Conservation (phyloP, 768 basidiomycete species). For the Guyanaporus albipodus region DNA sequence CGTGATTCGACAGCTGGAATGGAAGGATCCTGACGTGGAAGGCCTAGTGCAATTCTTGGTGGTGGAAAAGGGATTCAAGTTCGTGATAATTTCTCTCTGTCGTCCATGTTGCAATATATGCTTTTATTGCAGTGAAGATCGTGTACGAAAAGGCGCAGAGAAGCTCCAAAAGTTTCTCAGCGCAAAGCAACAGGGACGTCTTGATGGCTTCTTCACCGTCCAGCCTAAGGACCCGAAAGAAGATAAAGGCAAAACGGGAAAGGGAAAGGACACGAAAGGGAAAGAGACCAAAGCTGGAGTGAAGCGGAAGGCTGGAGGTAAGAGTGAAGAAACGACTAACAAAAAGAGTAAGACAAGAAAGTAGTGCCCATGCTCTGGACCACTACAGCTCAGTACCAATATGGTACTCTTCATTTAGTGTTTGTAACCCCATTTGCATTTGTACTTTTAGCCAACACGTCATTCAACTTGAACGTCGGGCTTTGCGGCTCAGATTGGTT, state of each 20-base stretch:
- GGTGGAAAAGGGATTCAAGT: slow-evolving; percentile 97
- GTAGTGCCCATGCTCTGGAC: slow-evolving; percentile 12
- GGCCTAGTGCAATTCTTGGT: slow-evolving; percentile 93
- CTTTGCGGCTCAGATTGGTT: too few species aligned
- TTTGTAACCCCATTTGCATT: slow-evolving; percentile 7
- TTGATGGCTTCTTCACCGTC: slow-evolving; percentile 92
- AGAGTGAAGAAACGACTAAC: slow-evolving; percentile 27
- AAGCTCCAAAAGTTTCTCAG: slow-evolving; percentile 84
- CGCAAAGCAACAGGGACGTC: slow-evolving; percentile 91
- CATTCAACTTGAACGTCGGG: too few species aligned
- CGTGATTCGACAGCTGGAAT: slow-evolving; percentile 64
- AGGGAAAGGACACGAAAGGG: slow-evolving; percentile 20
- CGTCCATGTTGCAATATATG: neutral
- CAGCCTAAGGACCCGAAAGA: slow-evolving; percentile 57
- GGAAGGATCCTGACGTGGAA: slow-evolving; percentile 90
- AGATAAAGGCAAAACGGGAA: slow-evolving; percentile 39
- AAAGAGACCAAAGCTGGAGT: slow-evolving; percentile 12
- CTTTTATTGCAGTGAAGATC: slow-evolving; percentile 70
- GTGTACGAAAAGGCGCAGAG: slow-evolving; percentile 92
- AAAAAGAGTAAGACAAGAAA: slow-evolving; percentile 44
- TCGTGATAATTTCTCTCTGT: slow-evolving; percentile 1
- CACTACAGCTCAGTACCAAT: neutral
- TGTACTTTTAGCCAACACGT: slow-evolving; percentile 13
- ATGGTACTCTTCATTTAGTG: slow-evolving; percentile 4
- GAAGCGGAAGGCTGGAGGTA: slow-evolving; percentile 33